These are phyloP conservation scores for Silene conica DNA, from an alignment of 148 eudicot genomes.

Conservation along the genomic window DNA sequence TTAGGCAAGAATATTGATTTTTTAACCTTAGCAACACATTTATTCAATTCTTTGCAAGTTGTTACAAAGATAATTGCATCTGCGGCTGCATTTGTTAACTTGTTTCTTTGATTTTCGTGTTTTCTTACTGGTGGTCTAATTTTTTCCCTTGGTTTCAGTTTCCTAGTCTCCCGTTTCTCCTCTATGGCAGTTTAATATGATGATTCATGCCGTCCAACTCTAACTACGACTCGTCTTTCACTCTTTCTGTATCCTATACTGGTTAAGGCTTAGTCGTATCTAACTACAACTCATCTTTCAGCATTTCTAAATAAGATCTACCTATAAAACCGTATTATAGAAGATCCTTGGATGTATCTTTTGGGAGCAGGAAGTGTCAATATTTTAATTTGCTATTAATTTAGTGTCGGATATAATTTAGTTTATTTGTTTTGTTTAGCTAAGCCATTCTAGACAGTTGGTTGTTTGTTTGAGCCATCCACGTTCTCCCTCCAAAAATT, in stretches of 20 bases:
- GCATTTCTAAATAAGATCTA: too few species aligned
- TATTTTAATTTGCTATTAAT: not conserved
- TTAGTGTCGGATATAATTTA: constrained; percentile 8
- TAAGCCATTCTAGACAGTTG: not conserved
- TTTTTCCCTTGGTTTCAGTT: too few species aligned
- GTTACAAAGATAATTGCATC: constrained; percentile 23
- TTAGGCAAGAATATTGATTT: constrained; percentile 22
- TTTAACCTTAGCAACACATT: constrained; percentile 17
- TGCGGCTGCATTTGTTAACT: constrained; percentile 13
- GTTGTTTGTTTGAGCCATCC: constrained; percentile 12
- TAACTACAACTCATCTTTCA: too few species aligned
- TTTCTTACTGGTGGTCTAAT: too few species aligned
- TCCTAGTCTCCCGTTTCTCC: not conserved
- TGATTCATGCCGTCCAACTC: not conserved
- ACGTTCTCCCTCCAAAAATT: constrained; percentile 9
- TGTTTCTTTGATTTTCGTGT: not conserved
- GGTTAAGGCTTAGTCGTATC: not conserved
- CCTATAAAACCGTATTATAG: too few species aligned
- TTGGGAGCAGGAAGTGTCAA: not conserved
- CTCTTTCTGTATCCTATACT: too few species aligned
- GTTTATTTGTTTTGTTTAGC: constrained; percentile 8
- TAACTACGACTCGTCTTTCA: not conserved
- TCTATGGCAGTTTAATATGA: not conserved
- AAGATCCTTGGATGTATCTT: not conserved
- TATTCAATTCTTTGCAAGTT: constrained; percentile 25